Evolutionary conservation across 805 yeast species (phyloP), one percentile per base, ranked within the genome.

Genomic region (Sungouiozyma ichnusensis): DNA sequence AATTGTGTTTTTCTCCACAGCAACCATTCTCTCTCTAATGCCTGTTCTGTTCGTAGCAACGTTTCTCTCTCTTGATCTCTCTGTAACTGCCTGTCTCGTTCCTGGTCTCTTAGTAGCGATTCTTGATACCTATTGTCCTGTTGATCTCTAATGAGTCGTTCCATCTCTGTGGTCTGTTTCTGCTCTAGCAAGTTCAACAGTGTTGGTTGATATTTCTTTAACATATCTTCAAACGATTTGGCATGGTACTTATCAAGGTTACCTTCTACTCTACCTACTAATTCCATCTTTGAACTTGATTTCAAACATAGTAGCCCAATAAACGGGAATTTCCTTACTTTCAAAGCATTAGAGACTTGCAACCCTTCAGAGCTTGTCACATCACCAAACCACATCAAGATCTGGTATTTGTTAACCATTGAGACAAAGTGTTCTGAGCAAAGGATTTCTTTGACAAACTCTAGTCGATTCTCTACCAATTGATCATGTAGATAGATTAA

Each of bases 381-480:
- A 55, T 85, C 81, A 7, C 96, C 95, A 35, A 88, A 94, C 97
- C 97, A 90, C 2, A 85, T 62, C 3, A 85, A 49, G 2, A 80
- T 57, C 36, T 83, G 72, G 37, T 70, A 72, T 16, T 73, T 71
- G 16, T 62, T 63, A 41, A 77, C 54, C 51, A 70, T 66, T 32
- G 66, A 59, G 13, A 74, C 63, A 41, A 84, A 76, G 19, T 58
- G 60, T 2, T 68, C 71, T 44, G 74, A 67, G 35, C 77, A 63
- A 37, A 86, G 57, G 2, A 85, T 71, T 9, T 70, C 69, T 13
- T 69, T 60, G 38, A 79, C 72, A 47, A 82, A 77, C 3, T 59
- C 58, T 27, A 65, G 59, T 1, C 79, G 68, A 40, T 77, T 76
- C 44, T 83, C 87, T 55, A 84, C 80, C 43, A 78, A 74, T 16